A percentile compares a stretch with the other conserved stretches of the same genome.
phyloP scores from a whole-genome alignment of 169 alveolate species.

The Babesia caballi region DNA sequence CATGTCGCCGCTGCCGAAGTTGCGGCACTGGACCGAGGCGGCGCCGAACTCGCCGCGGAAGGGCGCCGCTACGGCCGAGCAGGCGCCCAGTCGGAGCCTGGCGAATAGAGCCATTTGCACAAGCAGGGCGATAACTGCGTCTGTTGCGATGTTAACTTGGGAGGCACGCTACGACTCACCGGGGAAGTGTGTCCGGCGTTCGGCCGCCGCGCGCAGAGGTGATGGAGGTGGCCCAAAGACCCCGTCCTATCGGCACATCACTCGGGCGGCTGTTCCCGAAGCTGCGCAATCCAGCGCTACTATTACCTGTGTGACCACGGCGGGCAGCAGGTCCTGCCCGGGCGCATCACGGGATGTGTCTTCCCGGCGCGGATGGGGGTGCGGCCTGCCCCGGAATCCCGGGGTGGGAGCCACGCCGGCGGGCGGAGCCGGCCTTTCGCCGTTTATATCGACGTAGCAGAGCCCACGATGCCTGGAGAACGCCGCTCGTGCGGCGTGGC shows the following conservation, averaged over 20 bases:
- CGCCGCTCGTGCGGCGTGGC: not conserved
- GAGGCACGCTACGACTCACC: not conserved
- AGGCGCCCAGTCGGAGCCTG: not conserved
- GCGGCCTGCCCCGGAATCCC: conserved; percentile 1
- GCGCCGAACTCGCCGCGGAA: conserved; percentile 17
- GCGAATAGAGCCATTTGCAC: conserved; percentile 15
- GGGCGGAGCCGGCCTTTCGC: not conserved
- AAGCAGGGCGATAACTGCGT: no score
- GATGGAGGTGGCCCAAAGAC: not conserved
- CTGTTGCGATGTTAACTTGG: no score
- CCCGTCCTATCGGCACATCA: not conserved
- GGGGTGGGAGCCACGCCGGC: not conserved
- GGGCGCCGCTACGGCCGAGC: conserved; percentile 15
- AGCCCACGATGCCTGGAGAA: not conserved
- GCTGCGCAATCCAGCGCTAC: not conserved
- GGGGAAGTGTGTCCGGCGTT: not conserved
- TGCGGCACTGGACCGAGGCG: conserved; percentile 26
- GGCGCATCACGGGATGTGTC: not conserved
- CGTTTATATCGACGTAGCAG: not conserved
- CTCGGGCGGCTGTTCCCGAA: not conserved
- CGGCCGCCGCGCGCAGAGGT: not conserved
- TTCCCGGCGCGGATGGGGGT: conserved; percentile 14
- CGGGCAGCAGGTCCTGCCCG: not conserved
- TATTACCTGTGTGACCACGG: not conserved
- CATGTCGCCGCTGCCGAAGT: conserved; percentile 75